Evolutionary conservation across 164 flowering plant genomes (phyloP), one percentile per base, ranked within the genome.

Genomic region (Warburgia ugandensis): DNA sequence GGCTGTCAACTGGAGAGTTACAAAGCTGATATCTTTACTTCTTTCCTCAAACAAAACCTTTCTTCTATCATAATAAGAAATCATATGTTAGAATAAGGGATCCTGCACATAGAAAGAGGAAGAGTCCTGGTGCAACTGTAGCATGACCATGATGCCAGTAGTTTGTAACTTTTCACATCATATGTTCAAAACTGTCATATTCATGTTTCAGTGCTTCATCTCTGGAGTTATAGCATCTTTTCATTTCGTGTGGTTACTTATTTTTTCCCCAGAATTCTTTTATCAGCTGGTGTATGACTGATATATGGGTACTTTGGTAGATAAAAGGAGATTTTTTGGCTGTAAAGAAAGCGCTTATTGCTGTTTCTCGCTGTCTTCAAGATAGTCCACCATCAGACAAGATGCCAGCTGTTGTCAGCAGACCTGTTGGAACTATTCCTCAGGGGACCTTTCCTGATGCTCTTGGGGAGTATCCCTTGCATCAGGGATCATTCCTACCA

Each of bases 331-430:
- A 67, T 60, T 60, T 71, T 55, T 54, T 63, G 48, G 75, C 80
- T 41, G 87, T 83, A 32, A 83, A 81, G 69, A 87, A 74, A 63
- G 98, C 86, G 25, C 77, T 92, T 47, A 27, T 83, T 46, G 68
- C 78, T 41, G 80, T 87, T 45, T 73, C 90, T 17, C 52, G 62
- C n/a, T 51, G 82, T 54, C 82, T 91, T 57, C 96, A 83, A 72
- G 83, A 76, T 16, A 63, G 59, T 62, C 53, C 69, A 19, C 57
- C 62, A n/a, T 45, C 26, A 45, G 75, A 77, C 27, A 77, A 55
- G 59, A 44, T 65, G 47, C 77, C 64, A 21, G 26, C 36, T 16
- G 56, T 23, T 31, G 66, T 58, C 50, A 63, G 62, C 65, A 73
- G 61, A 61, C 54, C 67, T 63, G 29, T 32, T 19, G 42, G n/a